phyloP scores from a whole-genome alignment of 1,284 basidiomycete genomes.

The Athelia sp. region DNA sequence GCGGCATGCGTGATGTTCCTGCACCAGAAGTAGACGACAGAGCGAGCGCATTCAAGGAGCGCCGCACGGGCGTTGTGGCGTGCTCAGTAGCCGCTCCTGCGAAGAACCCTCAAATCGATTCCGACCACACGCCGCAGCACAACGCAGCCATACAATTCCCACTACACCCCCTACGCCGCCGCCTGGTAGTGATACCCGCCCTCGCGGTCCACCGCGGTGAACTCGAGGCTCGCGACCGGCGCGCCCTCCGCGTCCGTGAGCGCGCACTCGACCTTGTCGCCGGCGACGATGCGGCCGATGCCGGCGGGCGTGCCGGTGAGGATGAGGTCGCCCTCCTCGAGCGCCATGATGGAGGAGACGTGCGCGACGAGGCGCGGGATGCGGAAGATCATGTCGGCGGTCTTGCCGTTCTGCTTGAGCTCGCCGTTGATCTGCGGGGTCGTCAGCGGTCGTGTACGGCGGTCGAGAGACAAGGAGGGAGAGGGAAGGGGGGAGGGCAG shows the following conservation, averaged over 20 bases:
- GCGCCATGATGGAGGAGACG: constrained; percentile 91
- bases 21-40: no score
- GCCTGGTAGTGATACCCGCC: constrained; percentile 64
- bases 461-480: not conserved
- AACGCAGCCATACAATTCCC: no score
- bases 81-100: no score
- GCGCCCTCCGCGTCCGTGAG: constrained; percentile 61
- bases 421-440: constrained; percentile 69
- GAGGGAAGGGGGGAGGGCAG: not conserved
- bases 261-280: constrained; percentile 77
- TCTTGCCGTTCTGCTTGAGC: constrained; percentile 82
- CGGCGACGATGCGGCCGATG: constrained; percentile 74
- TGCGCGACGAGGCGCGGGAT: constrained; percentile 91
- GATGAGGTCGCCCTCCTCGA: constrained; percentile 90
- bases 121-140: not conserved
- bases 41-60: no score
- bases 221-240: constrained; percentile 58
- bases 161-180: not conserved
- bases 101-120: no score
- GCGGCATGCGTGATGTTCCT: no score
- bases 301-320: constrained; percentile 91
- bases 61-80: no score
- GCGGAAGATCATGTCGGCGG: constrained; percentile 89
- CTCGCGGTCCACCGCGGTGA: constrained; percentile 60
- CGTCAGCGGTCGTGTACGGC: constrained; percentile 1